Base-by-base conservation (phyloP, 2,329 filamentous ascomycete genomes). In the Claviceps sp. region DNA sequence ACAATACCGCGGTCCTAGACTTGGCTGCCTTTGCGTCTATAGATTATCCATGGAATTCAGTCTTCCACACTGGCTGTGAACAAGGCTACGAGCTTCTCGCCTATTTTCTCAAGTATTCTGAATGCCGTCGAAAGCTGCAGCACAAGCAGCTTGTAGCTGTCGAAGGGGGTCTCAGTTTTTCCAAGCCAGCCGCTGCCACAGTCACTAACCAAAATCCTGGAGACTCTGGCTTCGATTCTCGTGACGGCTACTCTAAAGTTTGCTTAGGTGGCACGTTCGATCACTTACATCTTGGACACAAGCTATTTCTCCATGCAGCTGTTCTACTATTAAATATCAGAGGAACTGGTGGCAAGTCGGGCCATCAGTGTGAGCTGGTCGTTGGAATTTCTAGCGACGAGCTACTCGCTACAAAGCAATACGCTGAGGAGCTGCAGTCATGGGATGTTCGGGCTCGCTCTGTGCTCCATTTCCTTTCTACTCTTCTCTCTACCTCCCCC, bases 191-290 rank as follows among this genome's bases (percentile, higher is more conserved):
- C 11, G n/a, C 1, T 41, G 38, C 8, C 34, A 44, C 1, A 41
- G 24, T 13, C 30, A 17, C 16, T 17, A 24, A 37, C 13, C 41
- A 13, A 17, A 13, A 3, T 17, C 30, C 11, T 39, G 30, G 34
- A 14, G 22, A 19, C n/a, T n/a, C 10, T 40, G 13, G 17, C 7
- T 47, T 54, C 1, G 50, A 56, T 3, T 51, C 51, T 14, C 50
- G 52, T 5, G 50, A 51, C 2, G 58, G 59, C 0, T 68, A 67
- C 55, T 54, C 55, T 3, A 62, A 57, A 2, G 85, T 94, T 48
- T 87, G 85, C 50, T 80, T 97, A 13, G 93, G 91, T 34, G 93
- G 93, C 10, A 98, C 93, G 0, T 98, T 97, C 68, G 93, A 98
- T 66, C 89, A 97, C 68, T 77, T 98, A 22, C 93, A 98, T 64